A percentile compares a stretch with the other conserved stretches of the same genome.
Conservation (phyloP, 257 asterid genomes). For the Knoxia roxburghii region DNA sequence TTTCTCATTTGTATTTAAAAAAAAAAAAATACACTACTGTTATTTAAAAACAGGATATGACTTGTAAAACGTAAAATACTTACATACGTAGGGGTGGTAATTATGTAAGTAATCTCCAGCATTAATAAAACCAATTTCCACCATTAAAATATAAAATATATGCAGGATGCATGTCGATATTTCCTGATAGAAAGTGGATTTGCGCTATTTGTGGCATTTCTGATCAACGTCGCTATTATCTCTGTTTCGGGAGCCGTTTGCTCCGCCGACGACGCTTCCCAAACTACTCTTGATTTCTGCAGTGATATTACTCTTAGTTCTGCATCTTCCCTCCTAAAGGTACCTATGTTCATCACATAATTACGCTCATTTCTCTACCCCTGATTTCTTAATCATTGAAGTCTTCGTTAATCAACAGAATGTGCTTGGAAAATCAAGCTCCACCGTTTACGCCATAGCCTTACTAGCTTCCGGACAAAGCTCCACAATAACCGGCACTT, state of each 20-base stretch:
- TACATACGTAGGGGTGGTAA: no score
- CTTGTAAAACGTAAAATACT: no score
- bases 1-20: no score
- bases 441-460: slow-evolving; percentile 72
- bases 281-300: slow-evolving; percentile 39
- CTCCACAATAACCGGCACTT: slow-evolving; percentile 92
- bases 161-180: slow-evolving; percentile 78
- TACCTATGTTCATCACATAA: slow-evolving; percentile 8
- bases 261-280: slow-evolving; percentile 23
- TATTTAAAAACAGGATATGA: no score
- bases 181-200: slow-evolving; percentile 82
- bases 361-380: no score
- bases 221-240: slow-evolving; percentile 66
- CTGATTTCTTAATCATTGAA: background rate
- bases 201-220: slow-evolving; percentile 63
- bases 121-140: no score
- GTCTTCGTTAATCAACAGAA: slow-evolving; percentile 32
- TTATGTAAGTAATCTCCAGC: no score
- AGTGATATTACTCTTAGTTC: slow-evolving; percentile 64
- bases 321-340: slow-evolving; percentile 89
- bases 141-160: background rate
- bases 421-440: slow-evolving; percentile 78
- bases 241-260: slow-evolving; percentile 84
- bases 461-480: slow-evolving; percentile 91
- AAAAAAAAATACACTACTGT: no score